Conservation (phyloP, 1,284 basidiomycete species). For the Marasmius tenuissimus region DNA sequence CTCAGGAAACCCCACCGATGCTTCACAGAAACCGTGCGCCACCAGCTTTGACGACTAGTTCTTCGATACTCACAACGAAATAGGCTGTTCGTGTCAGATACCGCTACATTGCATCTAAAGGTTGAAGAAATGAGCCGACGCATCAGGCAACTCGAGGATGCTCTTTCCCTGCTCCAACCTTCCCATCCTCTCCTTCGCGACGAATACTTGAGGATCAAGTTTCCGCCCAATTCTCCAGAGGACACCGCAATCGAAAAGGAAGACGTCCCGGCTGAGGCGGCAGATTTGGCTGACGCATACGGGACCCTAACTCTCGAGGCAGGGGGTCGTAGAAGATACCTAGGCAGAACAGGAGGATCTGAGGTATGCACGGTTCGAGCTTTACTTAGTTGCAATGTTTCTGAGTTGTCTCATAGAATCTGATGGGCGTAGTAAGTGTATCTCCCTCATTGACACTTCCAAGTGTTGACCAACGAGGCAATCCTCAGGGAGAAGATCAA, state of each 20-base stretch:
- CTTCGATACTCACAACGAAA: background rate
- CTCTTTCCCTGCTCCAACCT: constrained; percentile 62
- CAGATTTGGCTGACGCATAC: constrained; percentile 41
- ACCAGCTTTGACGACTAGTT: constrained; percentile 15
- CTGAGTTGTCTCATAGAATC: too few species aligned
- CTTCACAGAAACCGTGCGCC: background rate
- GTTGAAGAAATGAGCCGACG: constrained; percentile 73
- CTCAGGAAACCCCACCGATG: background rate
- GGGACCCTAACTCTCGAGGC: constrained; percentile 66
- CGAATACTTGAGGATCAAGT: constrained; percentile 63
- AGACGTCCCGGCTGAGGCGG: background rate
- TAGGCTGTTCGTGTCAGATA: constrained; percentile 63
- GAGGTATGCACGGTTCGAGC: background rate
- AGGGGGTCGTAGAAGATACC: constrained; percentile 39
- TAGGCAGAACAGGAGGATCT: background rate
- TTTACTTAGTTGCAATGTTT: too few species aligned
- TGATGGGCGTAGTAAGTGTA: too few species aligned
- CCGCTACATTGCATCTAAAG: constrained; percentile 66
- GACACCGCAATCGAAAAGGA: constrained; percentile 18
- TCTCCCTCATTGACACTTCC: too few species aligned
- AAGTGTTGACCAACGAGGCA: too few species aligned
- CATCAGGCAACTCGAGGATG: constrained; percentile 71
- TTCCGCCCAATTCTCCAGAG: constrained; percentile 41
- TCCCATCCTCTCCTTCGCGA: constrained; percentile 65
- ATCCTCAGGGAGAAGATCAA: too few species aligned